Evolutionary conservation across 805 yeast genomes (phyloP), one percentile per base, ranked within the genome.

Genomic region (Kazachstania taianensis): DNA sequence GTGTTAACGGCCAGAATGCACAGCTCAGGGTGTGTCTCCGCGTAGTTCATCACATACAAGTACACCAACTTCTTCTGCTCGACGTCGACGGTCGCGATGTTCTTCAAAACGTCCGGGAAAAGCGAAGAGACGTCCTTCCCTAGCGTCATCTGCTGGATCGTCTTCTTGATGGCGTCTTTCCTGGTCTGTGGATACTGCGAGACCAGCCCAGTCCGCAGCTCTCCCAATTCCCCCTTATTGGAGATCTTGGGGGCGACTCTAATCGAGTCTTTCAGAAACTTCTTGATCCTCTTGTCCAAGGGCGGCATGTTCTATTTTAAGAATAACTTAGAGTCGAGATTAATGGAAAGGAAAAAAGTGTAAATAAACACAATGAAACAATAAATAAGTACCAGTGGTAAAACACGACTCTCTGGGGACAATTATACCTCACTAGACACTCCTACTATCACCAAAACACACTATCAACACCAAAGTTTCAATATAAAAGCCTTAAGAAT

Each of bases 51-150:
- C 53, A 92, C 67, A 55, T 92, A 92, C 18, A 92, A 65, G 52
- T 92, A 92, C 10, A 92, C 98, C 60, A 92, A 71, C 59, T 92
- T 92, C 72, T 92, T 92, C 64, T 92, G 96, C 50, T 92, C 96
- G 42, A 92, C 66, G 59, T 92, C 99, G 52, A 82, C 89, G 1
- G 98, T 92, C 37, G 98, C 96, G 48, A 92, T 81, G 62, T 92
- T 92, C 63, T 92, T 94, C 57, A 92, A 67, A 19, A 92, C 94
- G 59, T 92, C 97, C 2, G 99, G 98, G 50, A 92, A 92, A 37
- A 92, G 66, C 2, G 94, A 75, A 14, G 94, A 82, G 17, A 92
- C 97, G 58, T 92, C 98, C 55, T 92, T 92, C 8, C 97, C 97
- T 20, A 86, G 74, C 0, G 98, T 92, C 99, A 92, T 92, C 41